Evolutionary conservation across 2,329 filamentous ascomycete genomes (phyloP).

Genomic region (Trichoderma sp.): DNA sequence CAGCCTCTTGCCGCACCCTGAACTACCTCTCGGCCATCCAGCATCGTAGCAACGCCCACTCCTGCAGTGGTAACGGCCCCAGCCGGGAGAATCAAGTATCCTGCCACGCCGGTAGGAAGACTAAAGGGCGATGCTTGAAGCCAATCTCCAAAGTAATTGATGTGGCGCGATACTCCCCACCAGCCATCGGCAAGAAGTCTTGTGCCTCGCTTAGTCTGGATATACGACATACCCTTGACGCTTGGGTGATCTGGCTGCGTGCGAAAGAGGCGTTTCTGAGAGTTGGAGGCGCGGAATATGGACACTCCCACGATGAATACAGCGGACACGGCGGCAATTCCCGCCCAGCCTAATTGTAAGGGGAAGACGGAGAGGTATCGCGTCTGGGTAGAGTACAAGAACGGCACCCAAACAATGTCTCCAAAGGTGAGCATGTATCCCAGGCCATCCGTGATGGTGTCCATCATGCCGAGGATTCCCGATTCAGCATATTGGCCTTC

Average conservation of each 20-base stretch:
- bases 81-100: slow-evolving; percentile 65
- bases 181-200: slow-evolving; percentile 78
- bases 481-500: slow-evolving; percentile 83
- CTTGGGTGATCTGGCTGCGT: slow-evolving; percentile 75
- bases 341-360: slow-evolving; percentile 64
- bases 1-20: slow-evolving; percentile 72
- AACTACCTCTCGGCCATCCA: slow-evolving; percentile 59
- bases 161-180: slow-evolving; percentile 87
- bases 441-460: slow-evolving; percentile 85
- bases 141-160: slow-evolving; percentile 95
- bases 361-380: slow-evolving; percentile 81
- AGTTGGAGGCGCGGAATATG: slow-evolving; percentile 86
- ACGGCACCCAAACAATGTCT: slow-evolving; percentile 86
- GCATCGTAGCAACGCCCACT: slow-evolving; percentile 50
- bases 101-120: slow-evolving; percentile 77
- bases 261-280: slow-evolving; percentile 90
- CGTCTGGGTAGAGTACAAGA: slow-evolving; percentile 77
- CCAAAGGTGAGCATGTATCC: slow-evolving; percentile 92
- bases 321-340: slow-evolving; percentile 59
- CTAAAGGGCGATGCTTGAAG: slow-evolving; percentile 83
- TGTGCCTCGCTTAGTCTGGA: slow-evolving; percentile 77
- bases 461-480: slow-evolving; percentile 83
- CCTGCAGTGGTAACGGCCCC: slow-evolving; percentile 37
- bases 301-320: slow-evolving; percentile 70
- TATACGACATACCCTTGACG: slow-evolving; percentile 73